Percentiles rank a stretch among this genome's conserved stretches.
Evolutionary conservation across 2,329 filamentous ascomycete species (phyloP).

Genomic region (Scopulariopsis brevicaulis): DNA sequence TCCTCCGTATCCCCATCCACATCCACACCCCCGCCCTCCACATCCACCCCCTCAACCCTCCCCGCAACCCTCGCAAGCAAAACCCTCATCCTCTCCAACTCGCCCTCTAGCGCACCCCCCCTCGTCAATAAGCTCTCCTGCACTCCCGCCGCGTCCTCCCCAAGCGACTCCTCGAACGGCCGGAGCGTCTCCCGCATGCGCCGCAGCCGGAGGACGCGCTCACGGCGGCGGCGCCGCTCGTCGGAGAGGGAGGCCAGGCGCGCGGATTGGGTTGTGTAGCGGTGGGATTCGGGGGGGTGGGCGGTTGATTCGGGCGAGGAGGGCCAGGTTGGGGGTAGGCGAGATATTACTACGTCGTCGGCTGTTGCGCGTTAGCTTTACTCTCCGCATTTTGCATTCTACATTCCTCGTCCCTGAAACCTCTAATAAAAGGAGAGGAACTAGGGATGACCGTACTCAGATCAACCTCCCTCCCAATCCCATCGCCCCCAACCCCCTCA

Average conservation of each 20-base stretch:
- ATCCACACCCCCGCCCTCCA: too few species aligned
- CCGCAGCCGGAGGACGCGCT: slow-evolving; percentile 33
- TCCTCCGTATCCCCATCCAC: not conserved
- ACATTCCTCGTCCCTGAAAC: not conserved
- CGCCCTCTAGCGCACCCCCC: slow-evolving; percentile 52
- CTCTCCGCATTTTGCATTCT: not conserved
- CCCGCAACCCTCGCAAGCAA: slow-evolving; percentile 48
- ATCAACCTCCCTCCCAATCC: slow-evolving; percentile 28
- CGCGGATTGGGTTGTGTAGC: slow-evolving; percentile 37
- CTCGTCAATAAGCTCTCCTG: slow-evolving; percentile 58
- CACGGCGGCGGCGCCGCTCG: slow-evolving; percentile 19
- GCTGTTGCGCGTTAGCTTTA: slow-evolving; percentile 20
- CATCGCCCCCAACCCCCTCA: slow-evolving; percentile 21
- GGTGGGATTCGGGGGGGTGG: slow-evolving; percentile 32
- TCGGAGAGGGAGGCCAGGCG: slow-evolving; percentile 36
- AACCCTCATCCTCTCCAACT: slow-evolving; percentile 55
- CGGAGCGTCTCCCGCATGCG: slow-evolving; percentile 37
- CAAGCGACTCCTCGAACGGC: slow-evolving; percentile 26
- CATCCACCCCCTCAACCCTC: slow-evolving; percentile 23
- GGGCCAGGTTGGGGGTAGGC: slow-evolving; percentile 36
- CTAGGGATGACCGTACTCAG: slow-evolving; percentile 21
- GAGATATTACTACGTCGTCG: slow-evolving; percentile 27
- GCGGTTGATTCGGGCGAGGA: slow-evolving; percentile 21
- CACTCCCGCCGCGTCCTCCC: slow-evolving; percentile 22
- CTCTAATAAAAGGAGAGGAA: not conserved